These are phyloP conservation scores for Cladosporium sphaerospermum DNA, from an alignment of 2,329 filamentous ascomycete genomes.

Conservation along the genomic window DNA sequence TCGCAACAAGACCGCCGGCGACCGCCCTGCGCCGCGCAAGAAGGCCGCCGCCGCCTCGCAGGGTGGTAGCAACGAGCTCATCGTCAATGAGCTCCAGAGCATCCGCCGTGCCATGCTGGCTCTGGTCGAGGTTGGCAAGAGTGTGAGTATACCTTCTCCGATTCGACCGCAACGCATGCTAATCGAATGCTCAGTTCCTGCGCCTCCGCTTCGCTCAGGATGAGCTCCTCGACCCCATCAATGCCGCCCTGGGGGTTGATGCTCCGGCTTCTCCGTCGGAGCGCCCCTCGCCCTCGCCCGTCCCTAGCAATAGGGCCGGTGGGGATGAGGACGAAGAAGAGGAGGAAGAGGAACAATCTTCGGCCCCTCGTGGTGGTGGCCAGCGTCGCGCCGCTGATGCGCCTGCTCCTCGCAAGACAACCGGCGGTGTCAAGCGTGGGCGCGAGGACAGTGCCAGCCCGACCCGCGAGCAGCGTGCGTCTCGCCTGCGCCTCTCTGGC, in stretches of 20 bases:
- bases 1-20: background rate
- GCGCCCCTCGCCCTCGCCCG: no score
- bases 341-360: no score
- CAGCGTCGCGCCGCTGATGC: background rate
- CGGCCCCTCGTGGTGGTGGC: no score
- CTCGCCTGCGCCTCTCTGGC: no score
- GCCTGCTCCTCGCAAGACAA: no score
- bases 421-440: no score
- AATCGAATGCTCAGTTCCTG: background rate
- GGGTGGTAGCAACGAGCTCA: background rate
- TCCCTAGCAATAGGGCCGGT: no score
- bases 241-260: background rate
- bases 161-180: background rate
- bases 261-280: no score
- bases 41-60: background rate
- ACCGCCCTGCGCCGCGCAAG: constrained; percentile 1
- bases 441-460: no score
- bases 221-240: background rate
- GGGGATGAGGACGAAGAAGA: no score
- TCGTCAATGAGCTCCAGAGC: background rate
- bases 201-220: background rate
- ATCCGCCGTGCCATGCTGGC: background rate
- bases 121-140: background rate
- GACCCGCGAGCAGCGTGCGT: no score
- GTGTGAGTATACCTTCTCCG: background rate